Evolutionary conservation across 2,329 filamentous ascomycete genomes (phyloP).

Genomic region (Metarhizium sp.): DNA sequence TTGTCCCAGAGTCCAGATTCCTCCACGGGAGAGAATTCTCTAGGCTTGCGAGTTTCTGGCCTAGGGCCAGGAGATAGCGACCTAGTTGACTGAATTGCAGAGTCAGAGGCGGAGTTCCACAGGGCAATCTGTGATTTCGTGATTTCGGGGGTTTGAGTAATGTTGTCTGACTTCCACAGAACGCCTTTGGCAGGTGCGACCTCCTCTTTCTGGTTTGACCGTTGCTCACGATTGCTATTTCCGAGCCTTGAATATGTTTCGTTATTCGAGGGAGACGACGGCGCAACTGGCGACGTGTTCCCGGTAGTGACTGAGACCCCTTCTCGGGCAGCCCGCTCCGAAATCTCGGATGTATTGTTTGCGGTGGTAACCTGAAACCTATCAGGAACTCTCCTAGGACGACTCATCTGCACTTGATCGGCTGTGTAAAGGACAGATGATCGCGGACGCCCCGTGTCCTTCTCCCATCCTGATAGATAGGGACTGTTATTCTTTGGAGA

Average conservation of each 20-base stretch:
- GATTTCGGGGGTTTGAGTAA: not conserved
- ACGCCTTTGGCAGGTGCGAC: not conserved
- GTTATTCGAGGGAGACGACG: not conserved
- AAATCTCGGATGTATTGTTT: not conserved
- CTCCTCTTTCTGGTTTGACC: not conserved
- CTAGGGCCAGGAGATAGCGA: not conserved
- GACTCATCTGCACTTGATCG: slow-evolving; percentile 2
- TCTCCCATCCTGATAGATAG: not conserved
- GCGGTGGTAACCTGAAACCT: not conserved
- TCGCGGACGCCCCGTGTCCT: not conserved
- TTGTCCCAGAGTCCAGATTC: not conserved
- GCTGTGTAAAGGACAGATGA: slow-evolving; percentile 1
- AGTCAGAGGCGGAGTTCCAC: not conserved
- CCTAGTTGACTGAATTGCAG: not conserved
- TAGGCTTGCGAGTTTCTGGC: not conserved
- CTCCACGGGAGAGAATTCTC: not conserved
- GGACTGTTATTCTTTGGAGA: not conserved
- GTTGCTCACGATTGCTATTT: not conserved
- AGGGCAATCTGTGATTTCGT: not conserved
- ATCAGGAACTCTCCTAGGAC: not conserved
- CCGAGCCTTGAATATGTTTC: not conserved
- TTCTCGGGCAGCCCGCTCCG: not conserved
- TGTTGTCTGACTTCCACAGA: not conserved
- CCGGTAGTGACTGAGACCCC: not conserved
- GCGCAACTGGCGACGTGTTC: not conserved